Percentiles rank a stretch among this genome's conserved stretches.
These are phyloP conservation scores for Penicillium nucicola DNA, from an alignment of 495 filamentous ascomycete genomes.

Conservation along the genomic window DNA sequence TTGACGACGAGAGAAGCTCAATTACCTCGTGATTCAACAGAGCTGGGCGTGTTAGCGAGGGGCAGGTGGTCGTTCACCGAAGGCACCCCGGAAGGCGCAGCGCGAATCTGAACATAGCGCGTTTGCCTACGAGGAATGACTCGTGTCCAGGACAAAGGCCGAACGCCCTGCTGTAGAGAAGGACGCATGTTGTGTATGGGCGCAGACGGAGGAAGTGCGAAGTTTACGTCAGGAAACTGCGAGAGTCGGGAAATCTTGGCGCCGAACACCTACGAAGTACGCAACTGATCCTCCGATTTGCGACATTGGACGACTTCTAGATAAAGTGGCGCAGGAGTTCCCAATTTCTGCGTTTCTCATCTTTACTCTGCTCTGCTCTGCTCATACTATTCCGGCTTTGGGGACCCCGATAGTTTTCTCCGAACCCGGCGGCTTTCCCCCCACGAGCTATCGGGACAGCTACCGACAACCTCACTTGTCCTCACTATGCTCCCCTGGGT, in stretches of 20 bases:
- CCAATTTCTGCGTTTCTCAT: not conserved
- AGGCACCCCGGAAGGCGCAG: slow-evolving; percentile 36
- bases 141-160: slow-evolving; percentile 38
- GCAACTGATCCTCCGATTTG: slow-evolving; percentile 20
- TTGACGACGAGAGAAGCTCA: not conserved
- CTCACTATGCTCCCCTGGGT: slow-evolving; percentile 32
- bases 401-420: slow-evolving; percentile 22
- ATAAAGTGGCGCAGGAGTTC: not conserved
- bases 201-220: slow-evolving; percentile 8
- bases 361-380: not conserved
- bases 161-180: slow-evolving; percentile 36
- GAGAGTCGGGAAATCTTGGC: slow-evolving; percentile 26
- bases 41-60: slow-evolving; percentile 36
- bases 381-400: not conserved
- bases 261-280: slow-evolving; percentile 16
- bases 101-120: slow-evolving; percentile 44
- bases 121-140: slow-evolving; percentile 34
- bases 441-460: slow-evolving; percentile 21
- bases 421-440: slow-evolving; percentile 38
- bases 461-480: slow-evolving; percentile 7
- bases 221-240: slow-evolving; percentile 33
- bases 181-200: slow-evolving; percentile 30
- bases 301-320: slow-evolving; percentile 9
- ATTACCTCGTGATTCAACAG: slow-evolving; percentile 41
- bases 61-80: slow-evolving; percentile 37